A percentile compares a stretch with the other conserved stretches of the same genome.
phyloP scores from a whole-genome alignment of 108 stramenopile species.

The Aurantiochytrium sp. region DNA sequence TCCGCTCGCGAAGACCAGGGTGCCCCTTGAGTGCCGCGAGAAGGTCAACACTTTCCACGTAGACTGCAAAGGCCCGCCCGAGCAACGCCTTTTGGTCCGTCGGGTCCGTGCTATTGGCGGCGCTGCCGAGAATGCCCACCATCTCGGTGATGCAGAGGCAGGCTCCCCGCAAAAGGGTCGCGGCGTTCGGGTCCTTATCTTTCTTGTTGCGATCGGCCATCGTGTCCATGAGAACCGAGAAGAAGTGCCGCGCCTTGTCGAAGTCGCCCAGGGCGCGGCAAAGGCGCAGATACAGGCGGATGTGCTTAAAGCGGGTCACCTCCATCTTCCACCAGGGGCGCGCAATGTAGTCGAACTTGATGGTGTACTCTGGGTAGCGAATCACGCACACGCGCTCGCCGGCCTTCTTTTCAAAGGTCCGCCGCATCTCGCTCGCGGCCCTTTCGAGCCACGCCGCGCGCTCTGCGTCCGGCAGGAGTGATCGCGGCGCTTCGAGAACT shows the following conservation, averaged over 20 bases:
- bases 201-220: not conserved
- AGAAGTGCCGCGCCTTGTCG: not conserved
- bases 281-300: not conserved
- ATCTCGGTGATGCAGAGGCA: not conserved
- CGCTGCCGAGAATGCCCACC: not conserved
- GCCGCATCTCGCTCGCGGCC: not conserved
- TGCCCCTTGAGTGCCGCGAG: too few relatives aligned
- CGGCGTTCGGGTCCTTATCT: not conserved
- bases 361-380: constrained; percentile 1
- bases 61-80: not conserved
- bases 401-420: not conserved
- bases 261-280: not conserved
- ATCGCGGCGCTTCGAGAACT: not conserved
- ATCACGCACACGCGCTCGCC: not conserved
- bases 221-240: not conserved
- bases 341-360: not conserved
- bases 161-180: not conserved
- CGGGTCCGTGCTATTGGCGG: not conserved
- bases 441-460: not conserved
- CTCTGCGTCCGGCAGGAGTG: not conserved
- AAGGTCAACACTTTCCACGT: too few relatives aligned
- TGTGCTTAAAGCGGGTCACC: not conserved
- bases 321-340: constrained; percentile 24
- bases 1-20: too few relatives aligned
- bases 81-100: not conserved